Base-by-base conservation (phyloP, 768 basidiomycete genomes). In the Lentinula boryana region DNA sequence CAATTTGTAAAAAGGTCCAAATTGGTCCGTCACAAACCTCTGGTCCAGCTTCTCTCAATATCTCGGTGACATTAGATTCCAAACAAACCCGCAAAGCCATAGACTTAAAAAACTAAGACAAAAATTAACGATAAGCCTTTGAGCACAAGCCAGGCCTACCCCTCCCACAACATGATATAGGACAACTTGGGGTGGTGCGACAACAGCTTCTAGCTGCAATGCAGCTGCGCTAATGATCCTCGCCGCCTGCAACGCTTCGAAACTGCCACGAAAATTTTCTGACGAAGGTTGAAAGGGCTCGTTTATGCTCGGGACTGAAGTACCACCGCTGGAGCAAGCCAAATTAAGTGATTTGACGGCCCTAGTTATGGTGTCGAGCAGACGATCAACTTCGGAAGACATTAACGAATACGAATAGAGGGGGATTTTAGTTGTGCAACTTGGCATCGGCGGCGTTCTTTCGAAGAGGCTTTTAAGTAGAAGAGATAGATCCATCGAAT, bases 21-120 rank as follows among this genome's bases (percentile, higher is more conserved):
- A 27, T 27, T 27, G 3, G 27, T 27, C 27, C 27, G 27, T 3
- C 32, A 27, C 32, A 31, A n/a, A 60, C 75, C 46, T 72, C 52
- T 3, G 71, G 68, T 15, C 78, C 78, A 12, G 72, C 76, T 58
- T 76, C 76, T 1, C 74, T 70, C 13, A 80, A 62, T 3, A 79
- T 76, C 60, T 79, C 78, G 1, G 71, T 72, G 9, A 78, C 75
- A 55, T 73, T 69, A 1, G 69, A 68, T 58, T 75, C 72, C 4
- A 73, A 55, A 48, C 71, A 72, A 38, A 69, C 66, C 10, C 72
- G 69, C 15, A 73, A 16, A 9, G 71, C 70, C 9, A 71, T 65
- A 2, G 73, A 66, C 60, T 69, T 66, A 49, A 65, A 65, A 56
- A 69, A 64, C 71, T 74, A 40, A 23, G 4, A 2, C 13, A 38